Conservation (phyloP, 2,329 filamentous ascomycete species). For the Chrysoporthe puriensis region DNA sequence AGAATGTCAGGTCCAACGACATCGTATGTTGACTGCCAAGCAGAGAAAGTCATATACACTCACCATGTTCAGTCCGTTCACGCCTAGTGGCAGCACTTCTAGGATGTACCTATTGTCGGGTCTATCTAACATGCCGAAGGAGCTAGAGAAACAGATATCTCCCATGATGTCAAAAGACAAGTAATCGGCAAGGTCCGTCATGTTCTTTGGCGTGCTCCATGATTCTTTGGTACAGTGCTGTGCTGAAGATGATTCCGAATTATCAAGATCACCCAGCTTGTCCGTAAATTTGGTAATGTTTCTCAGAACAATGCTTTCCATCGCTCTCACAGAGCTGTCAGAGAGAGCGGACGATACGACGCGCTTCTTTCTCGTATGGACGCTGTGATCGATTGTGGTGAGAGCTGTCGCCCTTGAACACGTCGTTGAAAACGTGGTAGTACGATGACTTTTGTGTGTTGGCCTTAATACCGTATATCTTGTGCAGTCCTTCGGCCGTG, state of each 20-base stretch:
- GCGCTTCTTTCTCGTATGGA: background rate
- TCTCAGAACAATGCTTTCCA: background rate
- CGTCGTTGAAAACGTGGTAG: constrained; percentile 1
- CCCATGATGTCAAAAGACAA: background rate
- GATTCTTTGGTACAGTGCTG: background rate
- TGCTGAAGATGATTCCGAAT: background rate
- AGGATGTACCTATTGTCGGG: background rate
- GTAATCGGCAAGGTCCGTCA: background rate
- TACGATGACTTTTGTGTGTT: constrained; percentile 15
- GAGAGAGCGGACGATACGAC: background rate
- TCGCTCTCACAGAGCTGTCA: background rate
- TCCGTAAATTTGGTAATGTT: background rate
- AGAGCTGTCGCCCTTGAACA: constrained; percentile 1
- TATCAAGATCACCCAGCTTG: background rate
- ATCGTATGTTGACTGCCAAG: no score
- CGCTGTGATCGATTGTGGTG: background rate
- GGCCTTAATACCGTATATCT: constrained; percentile 13
- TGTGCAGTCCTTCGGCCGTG: constrained; percentile 10
- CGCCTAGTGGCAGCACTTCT: background rate
- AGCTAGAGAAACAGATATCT: background rate
- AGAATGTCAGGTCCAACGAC: background rate
- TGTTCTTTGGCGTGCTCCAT: background rate
- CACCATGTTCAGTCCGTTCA: background rate
- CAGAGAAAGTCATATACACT: background rate
- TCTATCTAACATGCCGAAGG: background rate